phyloP scores from a whole-genome alignment of 208 protist genomes.

The Willaertia magna region DNA sequence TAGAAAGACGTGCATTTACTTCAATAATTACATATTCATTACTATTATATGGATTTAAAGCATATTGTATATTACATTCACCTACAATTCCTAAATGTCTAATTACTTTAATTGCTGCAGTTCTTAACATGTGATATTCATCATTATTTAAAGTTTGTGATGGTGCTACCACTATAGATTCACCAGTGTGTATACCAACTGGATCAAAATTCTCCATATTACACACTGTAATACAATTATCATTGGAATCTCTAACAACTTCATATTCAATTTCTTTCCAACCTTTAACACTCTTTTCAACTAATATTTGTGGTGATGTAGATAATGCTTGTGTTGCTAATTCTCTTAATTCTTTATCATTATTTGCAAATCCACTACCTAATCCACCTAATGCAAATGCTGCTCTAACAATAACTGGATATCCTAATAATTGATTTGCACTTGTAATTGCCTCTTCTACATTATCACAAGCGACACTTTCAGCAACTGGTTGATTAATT shows the following conservation, averaged over 20 bases:
- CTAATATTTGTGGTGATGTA: constrained; percentile 78
- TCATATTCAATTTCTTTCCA: constrained; percentile 99
- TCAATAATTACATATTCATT: constrained; percentile 94
- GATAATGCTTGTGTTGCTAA: constrained; percentile 49
- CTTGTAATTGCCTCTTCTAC: constrained; percentile 52
- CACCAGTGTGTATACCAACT: constrained; percentile 93
- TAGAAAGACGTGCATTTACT: constrained; percentile 92
- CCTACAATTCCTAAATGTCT: constrained; percentile 71
- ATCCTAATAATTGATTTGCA: constrained; percentile 60
- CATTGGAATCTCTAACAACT: constrained; percentile 87
- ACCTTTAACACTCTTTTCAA: constrained; percentile 90
- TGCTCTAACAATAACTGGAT: constrained; percentile 92
- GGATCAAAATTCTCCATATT: constrained; percentile 99
- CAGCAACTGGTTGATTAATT: constrained; percentile 81
- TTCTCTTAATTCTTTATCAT: constrained; percentile 33
- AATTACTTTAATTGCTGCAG: constrained; percentile 46
- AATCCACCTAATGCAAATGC: constrained; percentile 93
- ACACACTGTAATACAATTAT: constrained; percentile 99
- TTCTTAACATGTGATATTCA: constrained; percentile 94
- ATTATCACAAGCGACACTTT: constrained; percentile 53
- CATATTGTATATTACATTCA: constrained; percentile 99
- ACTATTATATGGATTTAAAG: constrained; percentile 83
- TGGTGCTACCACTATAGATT: constrained; percentile 96
- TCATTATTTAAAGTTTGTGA: constrained; percentile 89
- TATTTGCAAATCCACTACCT: constrained; percentile 86